phyloP scores from a whole-genome alignment of 202 grass and related monocot species.

The Schoenoplectus tabernaemontani region DNA sequence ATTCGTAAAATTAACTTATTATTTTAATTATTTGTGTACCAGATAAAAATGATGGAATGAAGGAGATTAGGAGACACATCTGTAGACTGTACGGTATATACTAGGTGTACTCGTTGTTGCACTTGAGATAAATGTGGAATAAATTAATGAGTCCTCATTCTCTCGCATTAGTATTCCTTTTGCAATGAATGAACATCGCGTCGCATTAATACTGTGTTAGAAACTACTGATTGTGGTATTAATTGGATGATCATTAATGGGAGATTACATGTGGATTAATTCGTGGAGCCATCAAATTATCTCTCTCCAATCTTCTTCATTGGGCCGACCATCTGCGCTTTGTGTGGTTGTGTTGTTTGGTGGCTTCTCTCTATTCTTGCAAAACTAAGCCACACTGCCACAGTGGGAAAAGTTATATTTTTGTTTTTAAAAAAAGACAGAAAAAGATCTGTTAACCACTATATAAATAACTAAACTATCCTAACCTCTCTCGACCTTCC shows the following conservation, averaged over 20 bases:
- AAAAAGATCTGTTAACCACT: too few species aligned
- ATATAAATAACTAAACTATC: conserved; percentile 27
- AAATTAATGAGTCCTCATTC: background rate
- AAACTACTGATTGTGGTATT: background rate
- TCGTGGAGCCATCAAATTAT: background rate
- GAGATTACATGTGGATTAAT: background rate
- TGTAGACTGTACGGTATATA: too few species aligned
- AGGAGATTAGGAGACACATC: too few species aligned
- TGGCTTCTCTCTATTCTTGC: conserved; percentile 28
- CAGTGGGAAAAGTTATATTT: too few species aligned
- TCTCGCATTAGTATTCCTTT: background rate
- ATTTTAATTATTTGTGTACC: too few species aligned
- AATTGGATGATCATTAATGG: background rate
- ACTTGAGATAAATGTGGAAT: background rate
- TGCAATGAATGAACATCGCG: background rate
- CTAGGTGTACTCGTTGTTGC: too few species aligned
- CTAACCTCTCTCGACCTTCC: conserved; percentile 21
- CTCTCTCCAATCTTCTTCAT: background rate
- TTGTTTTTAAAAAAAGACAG: too few species aligned
- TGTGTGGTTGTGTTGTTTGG: conserved; percentile 18
- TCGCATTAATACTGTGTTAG: background rate
- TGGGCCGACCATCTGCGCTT: conserved; percentile 7
- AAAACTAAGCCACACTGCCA: too few species aligned
- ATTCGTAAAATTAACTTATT: too few species aligned
- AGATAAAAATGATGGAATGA: too few species aligned